Evolutionary conservation across 2,329 filamentous ascomycete genomes (phyloP), one percentile per base, ranked within the genome.

Genomic region (Ophiosphaerella herpotricha): DNA sequence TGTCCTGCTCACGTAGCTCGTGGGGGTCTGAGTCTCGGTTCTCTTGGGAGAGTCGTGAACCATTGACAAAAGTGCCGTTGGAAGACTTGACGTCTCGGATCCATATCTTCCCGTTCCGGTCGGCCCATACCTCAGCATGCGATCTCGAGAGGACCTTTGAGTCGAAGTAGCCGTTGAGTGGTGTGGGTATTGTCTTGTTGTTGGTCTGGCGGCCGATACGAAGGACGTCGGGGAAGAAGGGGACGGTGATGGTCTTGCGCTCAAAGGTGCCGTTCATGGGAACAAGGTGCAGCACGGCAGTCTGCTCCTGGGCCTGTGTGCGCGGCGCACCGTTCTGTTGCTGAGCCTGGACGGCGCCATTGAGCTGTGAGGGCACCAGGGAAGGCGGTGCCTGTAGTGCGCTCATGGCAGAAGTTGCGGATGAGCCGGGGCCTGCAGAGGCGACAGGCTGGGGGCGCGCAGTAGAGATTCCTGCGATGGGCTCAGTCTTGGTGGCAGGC

Each of bases 81-180:
- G 94, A 99, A 0, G 94, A 97, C 75, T 97, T 99, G 63, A 99
- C 89, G 75, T 99, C 94, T 50, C 92, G 85, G 61, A 99, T 97
- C 83, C 87, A 97, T 37, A 99, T 88, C 71, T 96, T 96, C 45
- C 92, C 92, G 54, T 77, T 80, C 55, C 89, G 86, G 46, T 90
- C 87, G 12, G 94, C 91, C 85, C 91, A 97, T 33, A 99, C 89
- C 72, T 99, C 94, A 32, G 94, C 94, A 73, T 99, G 94, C 71
- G 97, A 91, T 64, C 94, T 84, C 34, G 94, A 97, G 21, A 99
- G 82, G 23, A 99, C 94, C 75, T 99, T 99, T 43, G 93, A 97
- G 73, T 99, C 94, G 68, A 99, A 99, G 74, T 89, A 99, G 32
- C 94, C 94, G 75, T 99, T 99, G 53, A 87, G 77, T 0, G 91